Conservation (phyloP, 2,329 filamentous ascomycete species). For the Aspergillus viridinutans region DNA sequence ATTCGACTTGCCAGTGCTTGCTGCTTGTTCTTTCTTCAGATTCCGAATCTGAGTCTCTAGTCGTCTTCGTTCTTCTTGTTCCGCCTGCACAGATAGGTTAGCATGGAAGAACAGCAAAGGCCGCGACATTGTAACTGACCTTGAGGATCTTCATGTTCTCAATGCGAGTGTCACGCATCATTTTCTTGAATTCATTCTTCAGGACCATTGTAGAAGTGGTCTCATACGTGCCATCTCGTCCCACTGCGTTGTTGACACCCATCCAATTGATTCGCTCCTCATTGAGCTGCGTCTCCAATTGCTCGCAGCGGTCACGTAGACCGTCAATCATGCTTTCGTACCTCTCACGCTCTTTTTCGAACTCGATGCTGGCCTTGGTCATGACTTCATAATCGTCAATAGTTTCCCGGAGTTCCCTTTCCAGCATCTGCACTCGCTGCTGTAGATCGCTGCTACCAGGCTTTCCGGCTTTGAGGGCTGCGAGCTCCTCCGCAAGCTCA, state of each 20-base stretch:
- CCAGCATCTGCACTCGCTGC: slow-evolving; percentile 52
- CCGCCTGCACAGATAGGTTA: slow-evolving; percentile 47
- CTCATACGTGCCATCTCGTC: slow-evolving; percentile 42
- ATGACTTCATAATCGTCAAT: slow-evolving; percentile 67
- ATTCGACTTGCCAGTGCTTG: slow-evolving; percentile 28
- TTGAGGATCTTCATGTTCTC: slow-evolving; percentile 62
- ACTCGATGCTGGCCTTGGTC: slow-evolving; percentile 65
- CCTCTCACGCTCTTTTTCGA: slow-evolving; percentile 65
- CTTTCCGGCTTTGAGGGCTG: slow-evolving; percentile 36
- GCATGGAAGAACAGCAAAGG: slow-evolving; percentile 2
- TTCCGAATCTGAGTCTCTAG: slow-evolving; percentile 61
- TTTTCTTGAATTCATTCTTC: slow-evolving; percentile 73
- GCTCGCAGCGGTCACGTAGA: slow-evolving; percentile 60
- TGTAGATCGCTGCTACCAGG: slow-evolving; percentile 37
- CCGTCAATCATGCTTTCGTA: slow-evolving; percentile 62
- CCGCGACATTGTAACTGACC: slow-evolving; percentile 46
- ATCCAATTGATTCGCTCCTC: slow-evolving; percentile 66
- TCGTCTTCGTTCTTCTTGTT: slow-evolving; percentile 66
- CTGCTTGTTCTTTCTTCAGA: slow-evolving; percentile 40
- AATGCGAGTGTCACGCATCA: slow-evolving; percentile 68
- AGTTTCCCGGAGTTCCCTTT: slow-evolving; percentile 63
- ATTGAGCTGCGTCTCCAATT: slow-evolving; percentile 58
- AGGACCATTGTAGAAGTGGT: slow-evolving; percentile 65
- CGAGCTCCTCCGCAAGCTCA: slow-evolving; percentile 46
- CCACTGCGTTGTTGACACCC: slow-evolving; percentile 53